Conservation (phyloP, 768 basidiomycete genomes). For the Holtermannia corniformis region DNA sequence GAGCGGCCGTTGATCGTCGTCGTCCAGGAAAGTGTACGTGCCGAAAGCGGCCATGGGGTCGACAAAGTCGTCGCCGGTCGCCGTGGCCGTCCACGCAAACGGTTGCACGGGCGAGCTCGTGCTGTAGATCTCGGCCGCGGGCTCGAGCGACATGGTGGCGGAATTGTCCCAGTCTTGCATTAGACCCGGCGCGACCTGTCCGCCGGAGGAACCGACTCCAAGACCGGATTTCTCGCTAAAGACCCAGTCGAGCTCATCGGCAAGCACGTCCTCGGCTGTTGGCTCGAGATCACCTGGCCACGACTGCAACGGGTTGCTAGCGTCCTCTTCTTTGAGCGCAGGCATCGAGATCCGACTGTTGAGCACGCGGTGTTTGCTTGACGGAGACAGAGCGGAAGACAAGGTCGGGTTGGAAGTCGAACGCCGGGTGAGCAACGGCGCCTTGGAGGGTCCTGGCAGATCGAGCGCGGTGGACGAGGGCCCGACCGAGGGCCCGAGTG, state of each 20-base stretch:
- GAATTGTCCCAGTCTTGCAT: neutral
- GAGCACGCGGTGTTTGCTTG: constrained; percentile 8
- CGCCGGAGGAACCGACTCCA: neutral
- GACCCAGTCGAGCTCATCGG: constrained; percentile 26
- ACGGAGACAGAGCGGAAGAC: constrained; percentile 7
- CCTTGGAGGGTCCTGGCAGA: no score
- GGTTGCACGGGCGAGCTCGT: neutral
- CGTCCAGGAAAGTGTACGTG: constrained; percentile 5
- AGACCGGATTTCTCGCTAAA: constrained; percentile 17
- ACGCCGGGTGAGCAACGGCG: no score
- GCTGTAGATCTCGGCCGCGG: neutral
- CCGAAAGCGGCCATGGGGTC: constrained; percentile 24
- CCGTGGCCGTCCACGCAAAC: neutral
- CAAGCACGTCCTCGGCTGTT: constrained; percentile 14
- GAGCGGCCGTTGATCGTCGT: constrained; percentile 18
- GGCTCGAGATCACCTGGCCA: neutral
- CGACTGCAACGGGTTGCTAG: constrained; percentile 7
- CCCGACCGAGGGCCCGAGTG: constrained; percentile 8
- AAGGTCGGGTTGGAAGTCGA: constrained; percentile 25
- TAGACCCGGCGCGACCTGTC: neutral
- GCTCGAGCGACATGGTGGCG: neutral
- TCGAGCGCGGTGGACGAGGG: constrained; percentile 18
- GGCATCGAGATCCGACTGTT: constrained; percentile 27
- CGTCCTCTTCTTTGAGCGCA: constrained; percentile 28
- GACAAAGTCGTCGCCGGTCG: no score